Evolutionary conservation across 129 eudicot genomes (phyloP), one percentile per base, ranked within the genome.

Genomic region (Apium graveolens): DNA sequence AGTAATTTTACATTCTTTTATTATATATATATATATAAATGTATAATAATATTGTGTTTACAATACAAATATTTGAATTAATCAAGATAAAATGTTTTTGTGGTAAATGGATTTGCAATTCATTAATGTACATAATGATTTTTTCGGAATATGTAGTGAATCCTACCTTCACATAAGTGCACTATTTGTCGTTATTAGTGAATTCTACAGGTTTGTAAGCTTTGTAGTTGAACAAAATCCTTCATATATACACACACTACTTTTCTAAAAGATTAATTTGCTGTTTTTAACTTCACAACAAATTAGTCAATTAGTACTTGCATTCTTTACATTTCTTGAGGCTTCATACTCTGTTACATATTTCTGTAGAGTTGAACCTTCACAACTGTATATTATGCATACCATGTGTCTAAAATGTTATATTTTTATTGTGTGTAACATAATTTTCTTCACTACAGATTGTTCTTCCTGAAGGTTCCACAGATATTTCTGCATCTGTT

Each of bases 381-480:
- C 43, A 77, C 49, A 62, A 38, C 7, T 1, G 51, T 41, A n/a
- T 42, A 39, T 12, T 38, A 29, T 34, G 44, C 21, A 39, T 77
- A 14, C 29, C 16, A 13, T 27, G n/a, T 14, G 46, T 24, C 62
- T 42, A 27, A 29, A 77, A n/a, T 7, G 41, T 76, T 11, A 18
- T 37, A 39, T 77, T 32, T 35, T 53, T 41, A 42, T 39, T 42
- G 26, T 18, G 51, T 24, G 21, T 53, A 76, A 81, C 71, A 45
- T 42, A n/a, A 32, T 74, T 66, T 42, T 80, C 55, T 70, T 42
- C 53, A 60, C 38, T 79, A 76, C 88, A 95, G 99, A 84, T 92
- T 83, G 89, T 95, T 90, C 82, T 95, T 74, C 97, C 97, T 20
- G 97, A 95, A 85, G 97, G 99, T 16, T 95, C 99, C 38, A 88